Base-by-base conservation (phyloP, 179 eudicot genomes). In the Camellia oleifera region DNA sequence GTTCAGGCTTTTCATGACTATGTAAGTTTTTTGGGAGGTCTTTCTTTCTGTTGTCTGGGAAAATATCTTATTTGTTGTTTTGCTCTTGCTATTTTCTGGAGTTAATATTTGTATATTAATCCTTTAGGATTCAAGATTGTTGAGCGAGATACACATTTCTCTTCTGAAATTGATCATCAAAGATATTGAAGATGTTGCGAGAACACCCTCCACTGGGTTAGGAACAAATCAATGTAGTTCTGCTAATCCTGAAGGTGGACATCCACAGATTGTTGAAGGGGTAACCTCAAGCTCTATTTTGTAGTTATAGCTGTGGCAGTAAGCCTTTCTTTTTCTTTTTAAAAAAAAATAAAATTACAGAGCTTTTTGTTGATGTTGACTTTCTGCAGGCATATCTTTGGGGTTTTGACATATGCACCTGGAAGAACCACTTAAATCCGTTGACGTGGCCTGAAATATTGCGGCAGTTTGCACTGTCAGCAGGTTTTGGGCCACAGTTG, bases 1-100 rank as follows among this genome's bases (percentile, higher is more conserved):
- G 84, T 97, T 79, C 98, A 94, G 88, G 97, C 98, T 78, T 89
- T 97, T 79, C 99, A 97, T 90, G 99, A 97, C 85, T 93, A 92
- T 85, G 99, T 97, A 85, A 90, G 94, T 79, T 81, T 73, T 81
- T 65, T 11, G n/a, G 46, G 45, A 66, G 42, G 13, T 26, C 81
- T 61, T 71, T 45, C 40, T 48, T 77, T 61, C 7, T 50, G 44
- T 77, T 77, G 42, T 23, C 6, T 12, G 11, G 14, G 5, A 57
- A 18, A 17, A 12, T 60, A 26, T 40, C 15, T 11, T 14, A 7
- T 13, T 46, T 7, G 12, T 3, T 64, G 11, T 4, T 20, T 32
- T 46, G 15, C 64, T 23, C 11, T 10, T 45, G n/a, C 45, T 44
- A 14, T 50, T 72, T 67, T 40, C 56, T 61, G 79, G 71, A 58